Evolutionary conservation across 192 early-diverging fungal species (phyloP), one percentile per base, ranked within the genome.

Genomic region (Coemansia sp.): DNA sequence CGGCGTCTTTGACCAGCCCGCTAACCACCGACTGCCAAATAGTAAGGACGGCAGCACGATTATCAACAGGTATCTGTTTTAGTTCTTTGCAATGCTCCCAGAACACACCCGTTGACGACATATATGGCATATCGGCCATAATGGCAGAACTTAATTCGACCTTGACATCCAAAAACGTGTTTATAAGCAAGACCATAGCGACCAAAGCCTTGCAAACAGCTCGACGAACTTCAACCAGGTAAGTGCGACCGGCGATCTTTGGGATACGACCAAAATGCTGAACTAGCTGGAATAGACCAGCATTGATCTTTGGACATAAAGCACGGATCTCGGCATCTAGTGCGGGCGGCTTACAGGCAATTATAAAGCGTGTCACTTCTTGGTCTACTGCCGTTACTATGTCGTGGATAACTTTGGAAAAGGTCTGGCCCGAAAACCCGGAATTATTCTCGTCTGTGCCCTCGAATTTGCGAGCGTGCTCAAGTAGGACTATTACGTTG

Each of bases 21-120:
- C 75, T 66, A 1, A 83, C 67, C 3, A 32, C 28, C 1, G 16
- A n/a, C 37, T 62, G 44, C 80, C 80, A 83, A 28, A 16, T 30
- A 39, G 46, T 11, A 5, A 64, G 62, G 1, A 72, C 80, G 0
- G 80, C 75, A 9, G 69, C 58, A 10, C 70, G 65, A 42, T 83
- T 83, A 46, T 83, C 75, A 0, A 50, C 74, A 0, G 80, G 80
- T 9, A 83, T 69, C 28, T 83, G 80, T 11, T 63, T 62, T 59
- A 83, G 63, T 16, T 63, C 66, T 52, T 77, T 77, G 59, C 80
- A 83, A 40, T 77, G 72, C 62, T 83, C 80, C 80, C 80, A 83
- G 57, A 77, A 77, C 19, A 83, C 68, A 8, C 80, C 80, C 46
- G 80, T 68, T 0, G 66, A 52, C 17, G 72, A 63, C 37, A 60